Percentiles rank a stretch among this genome's conserved stretches.
Conservation (phyloP, 345 rosid genomes). For the Balakata baccata region DNA sequence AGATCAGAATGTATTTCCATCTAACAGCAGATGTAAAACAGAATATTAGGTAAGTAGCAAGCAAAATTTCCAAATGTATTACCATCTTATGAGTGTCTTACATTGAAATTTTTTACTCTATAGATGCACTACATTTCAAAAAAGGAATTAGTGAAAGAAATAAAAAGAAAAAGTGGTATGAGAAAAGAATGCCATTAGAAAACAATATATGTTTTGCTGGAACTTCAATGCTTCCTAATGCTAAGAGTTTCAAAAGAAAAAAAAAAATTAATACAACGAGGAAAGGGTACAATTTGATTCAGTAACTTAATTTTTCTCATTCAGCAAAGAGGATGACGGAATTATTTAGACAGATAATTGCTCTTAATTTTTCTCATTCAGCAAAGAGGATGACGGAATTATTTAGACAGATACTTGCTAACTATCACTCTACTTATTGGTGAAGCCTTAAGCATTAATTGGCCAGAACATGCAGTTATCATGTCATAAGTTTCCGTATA, state of each 20-base stretch:
- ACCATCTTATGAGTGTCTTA: background rate
- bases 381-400: background rate
- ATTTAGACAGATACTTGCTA: background rate
- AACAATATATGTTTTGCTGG: background rate
- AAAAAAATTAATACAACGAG: background rate
- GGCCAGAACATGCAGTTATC: background rate
- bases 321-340: background rate
- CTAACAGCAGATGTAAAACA: conserved; percentile 40
- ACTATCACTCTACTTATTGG: background rate
- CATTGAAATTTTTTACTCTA: background rate
- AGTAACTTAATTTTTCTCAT: background rate
- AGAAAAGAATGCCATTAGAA: background rate
- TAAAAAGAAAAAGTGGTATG: no score
- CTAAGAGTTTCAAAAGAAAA: background rate
- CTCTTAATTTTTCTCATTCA: no score
- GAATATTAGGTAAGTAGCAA: conserved; percentile 18
- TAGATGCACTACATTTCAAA: background rate
- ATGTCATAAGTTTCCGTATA: background rate
- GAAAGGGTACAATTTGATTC: background rate
- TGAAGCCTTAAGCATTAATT: background rate
- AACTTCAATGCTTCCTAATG: background rate
- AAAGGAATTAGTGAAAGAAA: background rate
- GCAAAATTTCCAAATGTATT: conserved; percentile 9
- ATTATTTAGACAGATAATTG: background rate
- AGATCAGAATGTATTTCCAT: conserved; percentile 94